Evolutionary conservation across 2,329 filamentous ascomycete genomes (phyloP), one percentile per base, ranked within the genome.

Genomic region (Penicillium sp.): DNA sequence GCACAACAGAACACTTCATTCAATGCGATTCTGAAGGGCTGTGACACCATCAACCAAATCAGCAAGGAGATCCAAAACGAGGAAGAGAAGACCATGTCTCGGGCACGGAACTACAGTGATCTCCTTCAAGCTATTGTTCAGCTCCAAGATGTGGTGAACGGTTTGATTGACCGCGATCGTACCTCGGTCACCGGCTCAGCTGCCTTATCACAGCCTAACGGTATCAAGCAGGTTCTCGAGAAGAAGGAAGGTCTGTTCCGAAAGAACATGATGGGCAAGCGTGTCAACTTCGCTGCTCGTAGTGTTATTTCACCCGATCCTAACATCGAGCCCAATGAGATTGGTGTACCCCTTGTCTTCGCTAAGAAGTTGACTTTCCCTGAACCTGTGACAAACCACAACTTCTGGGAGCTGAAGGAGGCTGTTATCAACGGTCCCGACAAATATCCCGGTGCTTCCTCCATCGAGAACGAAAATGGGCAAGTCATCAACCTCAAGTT

Each of bases 241-340:
- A 99, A 99, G 81, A 99, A 99, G 77, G 95, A 99, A 70, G 94
- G 94, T 62, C 82, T 99, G 30, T 99, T 99, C 80, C 84, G 94
- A 67, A 97, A 96, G 80, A 97, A 99, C 76, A 97, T 99, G 94
- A 99, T 99, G 94, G 94, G 94, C 58, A 99, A 99, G 81, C 91
- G 94, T 80, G 94, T 99, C 77, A 97, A 99, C 74, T 97, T 94
- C 72, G 94, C 94, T 47, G 94, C 94, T 36, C 88, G 94, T 73
- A 96, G 90, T 82, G 94, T 99, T 72, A 99, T 99, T 66, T 97
- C 93, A 10, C 94, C 94, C 0, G 94, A 99, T 70, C 94, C 94
- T 3, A 99, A 97, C 69, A 96, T 99, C 67, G 94, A 99, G 74
- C 97, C 94, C 17, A 97, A 96, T 73, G 94, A 99, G 76, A 97